These are phyloP conservation scores for Bombardia bombarda DNA, from an alignment of 495 filamentous ascomycete species.

Conservation along the genomic window DNA sequence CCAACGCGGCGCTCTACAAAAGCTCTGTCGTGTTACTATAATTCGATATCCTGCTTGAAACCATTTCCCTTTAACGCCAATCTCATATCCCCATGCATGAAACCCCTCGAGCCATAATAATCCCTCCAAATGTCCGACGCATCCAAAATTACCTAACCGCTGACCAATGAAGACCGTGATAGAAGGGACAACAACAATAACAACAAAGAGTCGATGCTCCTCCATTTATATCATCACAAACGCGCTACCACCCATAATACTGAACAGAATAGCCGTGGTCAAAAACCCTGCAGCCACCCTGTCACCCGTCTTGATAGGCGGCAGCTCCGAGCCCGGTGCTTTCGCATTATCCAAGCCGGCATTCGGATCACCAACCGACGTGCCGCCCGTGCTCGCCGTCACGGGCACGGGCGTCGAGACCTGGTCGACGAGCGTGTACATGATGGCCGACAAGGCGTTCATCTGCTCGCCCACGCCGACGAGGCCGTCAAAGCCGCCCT, in stretches of 20 bases:
- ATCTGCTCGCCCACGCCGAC: conserved; percentile 65
- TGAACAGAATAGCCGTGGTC: conserved; percentile 49
- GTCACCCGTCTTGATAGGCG: conserved; percentile 47
- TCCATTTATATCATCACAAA: conserved; percentile 36
- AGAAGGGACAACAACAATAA: no score
- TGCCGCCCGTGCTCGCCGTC: conserved; percentile 55
- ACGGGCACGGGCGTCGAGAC: conserved; percentile 43
- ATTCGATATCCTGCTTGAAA: no score
- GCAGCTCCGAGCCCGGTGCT: conserved; percentile 14
- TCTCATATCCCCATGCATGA: no score
- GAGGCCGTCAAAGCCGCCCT: conserved; percentile 27
- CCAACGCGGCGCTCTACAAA: no score
- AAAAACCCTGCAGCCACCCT: conserved; percentile 57
- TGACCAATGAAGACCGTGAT: no score
- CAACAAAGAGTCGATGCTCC: no score
- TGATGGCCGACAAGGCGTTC: conserved; percentile 60
- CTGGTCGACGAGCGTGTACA: conserved; percentile 49
- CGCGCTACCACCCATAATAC: conserved; percentile 40
- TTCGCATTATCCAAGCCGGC: conserved; percentile 40
- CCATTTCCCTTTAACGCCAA: no score
- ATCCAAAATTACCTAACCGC: no score
- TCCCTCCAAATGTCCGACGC: no score
- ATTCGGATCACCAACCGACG: conserved; percentile 50
- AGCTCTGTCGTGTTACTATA: no score
- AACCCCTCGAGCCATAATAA: no score